Evolutionary conservation across 2,329 filamentous ascomycete species (phyloP), one percentile per base, ranked within the genome.

Genomic region (Sclerotinia spermophila): DNA sequence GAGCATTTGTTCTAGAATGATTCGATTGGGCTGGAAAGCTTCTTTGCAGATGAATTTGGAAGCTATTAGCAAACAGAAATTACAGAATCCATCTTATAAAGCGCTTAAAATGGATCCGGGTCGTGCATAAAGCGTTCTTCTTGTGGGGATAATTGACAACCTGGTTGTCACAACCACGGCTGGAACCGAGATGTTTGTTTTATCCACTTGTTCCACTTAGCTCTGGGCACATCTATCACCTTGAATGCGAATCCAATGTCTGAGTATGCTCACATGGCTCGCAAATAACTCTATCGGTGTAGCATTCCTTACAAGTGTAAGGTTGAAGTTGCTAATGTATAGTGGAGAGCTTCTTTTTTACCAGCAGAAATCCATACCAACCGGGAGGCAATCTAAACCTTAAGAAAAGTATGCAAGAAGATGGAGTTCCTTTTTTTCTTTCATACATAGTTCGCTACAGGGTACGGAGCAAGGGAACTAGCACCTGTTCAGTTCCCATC

Each of bases 211-310:
- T 53, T 27, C 17, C 45, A 40, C 45, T 53, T 53, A 53, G 45
- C 33, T 65, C 24, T 65, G 62, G 62, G 45, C 62, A 65, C 33
- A n/a, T 65, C 44, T 51, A 51, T 51, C 61, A 51, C 24, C 15
- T 38, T 30, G 30, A 48, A 62, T 62, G 42, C 24, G 60, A 62
- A 51, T 35, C 7, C 7, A 27, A 64, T 38, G 61, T 51, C 61
- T 51, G 61, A 65, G 44, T 38, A 65, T 38, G 44, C 24, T 65
- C 61, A 65, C 61, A 65, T 64, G 60, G 30, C 61, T 51, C 33
- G 42, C 44, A 35, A 61, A 30, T 38, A 10, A 38, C 44, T n/a
- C 10, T n/a, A 65, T 65, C 62, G 62, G 62, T 65, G 62, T 65
- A 48, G 45, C 33, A 30, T 21, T 51, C 38, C 45, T 30, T 65